Evolutionary conservation across 495 filamentous ascomycete genomes (phyloP).

Genomic region (Terfezia claveryi): DNA sequence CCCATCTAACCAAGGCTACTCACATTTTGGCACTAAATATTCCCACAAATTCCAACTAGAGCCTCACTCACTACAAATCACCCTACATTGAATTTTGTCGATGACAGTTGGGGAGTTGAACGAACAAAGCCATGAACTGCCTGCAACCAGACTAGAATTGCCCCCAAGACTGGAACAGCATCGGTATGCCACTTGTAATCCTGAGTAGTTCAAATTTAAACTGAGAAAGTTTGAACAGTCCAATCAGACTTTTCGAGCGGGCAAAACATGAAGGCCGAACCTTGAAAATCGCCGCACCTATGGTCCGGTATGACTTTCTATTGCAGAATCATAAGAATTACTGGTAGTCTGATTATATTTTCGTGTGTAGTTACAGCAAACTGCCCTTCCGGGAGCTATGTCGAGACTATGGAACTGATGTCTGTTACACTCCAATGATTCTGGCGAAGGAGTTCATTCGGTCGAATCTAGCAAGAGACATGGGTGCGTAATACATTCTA

Average conservation of each 20-base stretch:
- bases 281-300: slow-evolving; percentile 39
- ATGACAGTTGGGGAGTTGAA: too few relatives aligned
- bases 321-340: background rate
- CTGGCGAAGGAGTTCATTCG: slow-evolving; percentile 50
- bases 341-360: background rate
- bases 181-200: background rate
- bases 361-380: slow-evolving; percentile 19
- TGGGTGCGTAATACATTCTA: slow-evolving; percentile 21
- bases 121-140: background rate
- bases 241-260: slow-evolving; percentile 35
- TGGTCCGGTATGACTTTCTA: slow-evolving; percentile 33
- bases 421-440: slow-evolving; percentile 51
- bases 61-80: too few relatives aligned
- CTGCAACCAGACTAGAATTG: too few relatives aligned
- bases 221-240: slow-evolving; percentile 20
- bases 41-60: too few relatives aligned
- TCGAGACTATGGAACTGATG: slow-evolving; percentile 34
- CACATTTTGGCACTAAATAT: too few relatives aligned
- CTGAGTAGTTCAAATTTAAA: background rate
- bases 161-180: background rate
- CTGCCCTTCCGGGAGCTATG: slow-evolving; percentile 43
- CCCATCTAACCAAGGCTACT: too few relatives aligned
- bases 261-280: slow-evolving; percentile 30
- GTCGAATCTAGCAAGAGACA: slow-evolving; percentile 33
- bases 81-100: too few relatives aligned